Evolutionary conservation across 2,329 filamentous ascomycete genomes (phyloP), one percentile per base, ranked within the genome.

Genomic region (Phyllosticta citribraziliensis): DNA sequence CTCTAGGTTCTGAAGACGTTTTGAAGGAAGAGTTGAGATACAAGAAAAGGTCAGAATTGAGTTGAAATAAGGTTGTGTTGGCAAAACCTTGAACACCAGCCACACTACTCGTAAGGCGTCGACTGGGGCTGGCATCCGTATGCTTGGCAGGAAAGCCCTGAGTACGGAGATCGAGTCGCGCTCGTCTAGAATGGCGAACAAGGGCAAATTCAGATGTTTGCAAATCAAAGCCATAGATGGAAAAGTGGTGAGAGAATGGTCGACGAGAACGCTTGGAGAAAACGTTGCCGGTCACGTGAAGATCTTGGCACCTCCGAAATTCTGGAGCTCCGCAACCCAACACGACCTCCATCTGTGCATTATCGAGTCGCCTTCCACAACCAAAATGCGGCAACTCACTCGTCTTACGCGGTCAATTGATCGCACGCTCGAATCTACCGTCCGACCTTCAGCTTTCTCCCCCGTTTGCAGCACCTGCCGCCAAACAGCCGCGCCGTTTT

Each of bases 341-440:
- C 50, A 17, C 47, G 6, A 50, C 40, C 12, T 17, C 25, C n/a
- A n/a, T 47, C 12, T 33, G 10, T 19, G 17, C 25, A 10, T 5
- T 50, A 12, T 12, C 27, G 14, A 6, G 14, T 24, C 22, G 35
- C 27, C 52, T 35, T 30, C 56, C 14, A 14, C n/a, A 30, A 22
- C 52, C 9, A 52, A 25, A 11, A 62, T 62, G 61, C 61, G 61
- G 35, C 54, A 40, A 52, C 58, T 59, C 55, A 20, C 61, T 47
- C 55, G 56, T 19, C 30, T 59, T 22, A 20, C 52, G 61, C 61
- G 56, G 61, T 47, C 61, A 56, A 59, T 59, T 47, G 61, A 56
- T 52, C 53, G n/a, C 40, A 47, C 54, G 10, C 52, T 52, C 24
- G 19, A 52, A 19, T 5, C 52, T 2, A 4, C 27, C 52, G 9